phyloP scores from a whole-genome alignment of 306 rosid species.

The Medicago ruthenica region DNA sequence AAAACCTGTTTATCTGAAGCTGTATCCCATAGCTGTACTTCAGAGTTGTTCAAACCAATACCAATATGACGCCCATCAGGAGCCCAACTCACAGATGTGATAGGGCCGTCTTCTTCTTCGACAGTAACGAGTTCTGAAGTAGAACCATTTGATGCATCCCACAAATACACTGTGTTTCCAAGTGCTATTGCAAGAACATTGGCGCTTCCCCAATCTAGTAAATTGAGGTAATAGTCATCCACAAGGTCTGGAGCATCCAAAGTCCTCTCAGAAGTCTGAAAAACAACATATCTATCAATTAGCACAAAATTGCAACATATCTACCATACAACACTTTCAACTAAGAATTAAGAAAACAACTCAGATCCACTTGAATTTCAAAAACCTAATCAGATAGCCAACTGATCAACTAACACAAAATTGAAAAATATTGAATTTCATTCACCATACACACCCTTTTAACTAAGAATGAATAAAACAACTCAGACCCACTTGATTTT shows the following conservation, averaged over 20 bases:
- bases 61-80: constrained; percentile 86
- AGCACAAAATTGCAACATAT: constrained; percentile 15
- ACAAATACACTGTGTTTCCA: constrained; percentile 71
- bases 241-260: constrained; percentile 89
- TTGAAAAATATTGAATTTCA: too few species aligned
- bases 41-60: constrained; percentile 76
- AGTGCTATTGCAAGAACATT: constrained; percentile 91
- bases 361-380: neutral
- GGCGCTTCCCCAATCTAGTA: constrained; percentile 82
- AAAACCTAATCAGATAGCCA: neutral
- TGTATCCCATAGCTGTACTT: constrained; percentile 86
- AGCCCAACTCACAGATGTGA: constrained; percentile 84
- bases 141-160: constrained; percentile 77
- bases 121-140: constrained; percentile 80
- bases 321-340: neutral
- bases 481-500: too few species aligned
- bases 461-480: neutral
- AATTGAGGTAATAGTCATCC: constrained; percentile 82
- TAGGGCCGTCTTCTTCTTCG: constrained; percentile 77
- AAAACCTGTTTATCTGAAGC: constrained; percentile 61
- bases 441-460: too few species aligned
- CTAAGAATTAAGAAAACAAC: neutral
- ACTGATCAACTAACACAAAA: neutral
- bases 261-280: constrained; percentile 81
- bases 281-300: neutral